Evolutionary conservation across 805 yeast genomes (phyloP), one percentile per base, ranked within the genome.

Genomic region (Sugiyamaella lignohabitans): DNA sequence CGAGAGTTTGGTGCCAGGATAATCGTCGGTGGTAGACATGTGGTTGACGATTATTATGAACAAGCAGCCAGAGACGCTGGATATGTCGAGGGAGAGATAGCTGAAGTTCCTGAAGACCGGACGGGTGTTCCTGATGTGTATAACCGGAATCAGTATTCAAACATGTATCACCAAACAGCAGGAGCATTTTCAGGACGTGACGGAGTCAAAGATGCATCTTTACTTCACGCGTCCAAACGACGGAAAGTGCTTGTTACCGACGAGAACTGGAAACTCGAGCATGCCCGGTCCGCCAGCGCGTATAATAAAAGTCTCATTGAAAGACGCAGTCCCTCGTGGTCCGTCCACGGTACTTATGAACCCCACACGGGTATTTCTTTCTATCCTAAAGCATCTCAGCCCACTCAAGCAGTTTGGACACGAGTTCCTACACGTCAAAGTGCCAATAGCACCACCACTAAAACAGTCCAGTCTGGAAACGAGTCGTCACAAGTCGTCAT

Each of bases 1-100:
- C 75, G 88, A 53, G 98, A 89, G 66, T 91, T 93, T 70, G 98
- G 98, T 3, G 85, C 95, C 20, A 78, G 79, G 51, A 79, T 89
- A 43, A 71, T 93, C 34, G 75, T 78, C 18, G 84, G 86, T 45
- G 98, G 98, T 38, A 77, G 75, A 52, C 79, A 84, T 54, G 83
- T 86, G 23, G 73, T 69, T 10, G 98, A 93, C 67, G 98, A 93
- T 64, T 93, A 89, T 63, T 86, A 89, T 71, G 95, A 84, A 60
- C 76, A 75, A 27, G 72, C 65, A 41, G 69, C 75, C 2, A 64
- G 68, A 17, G 57, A 49, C 19, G 77, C 76, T 21, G 88, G 87
- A 32, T 83, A 78, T 23, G 73, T 75, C 16, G 79, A 80, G 45
- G 95, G 94, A 20, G 84, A 81, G 49, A 64, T 75, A 38, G 88